Percentiles rank a stretch among this genome's conserved stretches.
Conservation (phyloP, 2,329 filamentous ascomycete species). For the Aspergillus sp. region DNA sequence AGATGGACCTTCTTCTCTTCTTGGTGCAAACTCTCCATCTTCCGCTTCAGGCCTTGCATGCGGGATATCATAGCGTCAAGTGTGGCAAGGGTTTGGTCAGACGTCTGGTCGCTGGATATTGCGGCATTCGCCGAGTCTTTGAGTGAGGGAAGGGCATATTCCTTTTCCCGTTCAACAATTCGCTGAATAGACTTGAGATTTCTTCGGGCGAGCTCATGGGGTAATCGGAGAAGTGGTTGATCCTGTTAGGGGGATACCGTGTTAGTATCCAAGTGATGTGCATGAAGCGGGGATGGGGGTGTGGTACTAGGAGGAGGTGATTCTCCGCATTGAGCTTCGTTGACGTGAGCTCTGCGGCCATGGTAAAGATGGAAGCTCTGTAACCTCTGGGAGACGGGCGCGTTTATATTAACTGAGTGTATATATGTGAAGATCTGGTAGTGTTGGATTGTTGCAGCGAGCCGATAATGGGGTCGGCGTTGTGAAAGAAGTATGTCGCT, state of each 20-base stretch:
- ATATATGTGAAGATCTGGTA: background rate
- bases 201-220: constrained; percentile 87
- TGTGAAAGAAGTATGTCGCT: background rate
- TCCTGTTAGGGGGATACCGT: constrained; percentile 56
- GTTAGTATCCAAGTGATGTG: constrained; percentile 4
- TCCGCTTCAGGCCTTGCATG: constrained; percentile 84
- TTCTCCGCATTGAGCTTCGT: constrained; percentile 52
- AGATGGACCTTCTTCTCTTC: constrained; percentile 77
- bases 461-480: background rate
- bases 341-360: constrained; percentile 46
- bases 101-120: constrained; percentile 60
- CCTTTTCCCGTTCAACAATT: constrained; percentile 48
- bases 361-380: constrained; percentile 15
- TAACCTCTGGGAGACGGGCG: background rate
- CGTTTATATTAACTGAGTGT: background rate
- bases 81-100: constrained; percentile 72
- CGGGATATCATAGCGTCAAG: constrained; percentile 82
- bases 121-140: constrained; percentile 60
- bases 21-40: constrained; percentile 72
- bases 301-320: constrained; percentile 49
- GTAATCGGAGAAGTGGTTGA: constrained; percentile 88
- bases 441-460: background rate
- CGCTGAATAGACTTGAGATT: constrained; percentile 78
- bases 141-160: constrained; percentile 49
- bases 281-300: constrained; percentile 8